A percentile compares a stretch with the other conserved stretches of the same genome.
Evolutionary conservation across 768 basidiomycete species (phyloP).

Genomic region (Pulveroboletus frians): DNA sequence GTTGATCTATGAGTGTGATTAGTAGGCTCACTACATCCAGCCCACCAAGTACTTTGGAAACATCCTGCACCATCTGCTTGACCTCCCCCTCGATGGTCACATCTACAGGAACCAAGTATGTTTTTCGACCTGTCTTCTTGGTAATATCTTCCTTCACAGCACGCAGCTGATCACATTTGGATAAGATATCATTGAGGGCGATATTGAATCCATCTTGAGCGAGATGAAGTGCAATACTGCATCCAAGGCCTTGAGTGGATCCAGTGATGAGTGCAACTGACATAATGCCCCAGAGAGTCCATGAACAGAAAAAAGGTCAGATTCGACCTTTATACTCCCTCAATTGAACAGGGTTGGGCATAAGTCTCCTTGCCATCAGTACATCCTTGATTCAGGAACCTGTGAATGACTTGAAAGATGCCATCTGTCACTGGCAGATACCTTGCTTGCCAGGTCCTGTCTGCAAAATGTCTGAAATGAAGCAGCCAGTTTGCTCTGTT

Average conservation of each 20-base stretch:
- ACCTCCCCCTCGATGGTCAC: constrained; percentile 6
- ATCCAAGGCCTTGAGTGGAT: constrained; percentile 29
- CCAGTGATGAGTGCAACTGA: constrained; percentile 28
- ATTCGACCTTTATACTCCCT: no score
- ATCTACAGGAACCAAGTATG: constrained; percentile 13
- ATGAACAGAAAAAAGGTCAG: no score
- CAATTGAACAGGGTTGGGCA: no score
- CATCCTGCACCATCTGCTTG: constrained; percentile 3
- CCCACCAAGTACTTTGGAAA: constrained; percentile 1
- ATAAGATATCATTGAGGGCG: constrained; percentile 25
- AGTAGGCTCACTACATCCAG: constrained; percentile 5
- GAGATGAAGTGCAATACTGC: constrained; percentile 14
- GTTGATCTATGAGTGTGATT: no score
- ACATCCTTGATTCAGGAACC: no score
- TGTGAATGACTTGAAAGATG: no score
- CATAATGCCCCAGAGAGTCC: no score
- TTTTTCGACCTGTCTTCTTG: constrained; percentile 9
- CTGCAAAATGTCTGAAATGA: no score
- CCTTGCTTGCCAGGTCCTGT: no score
- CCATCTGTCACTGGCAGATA: no score
- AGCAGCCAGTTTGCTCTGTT: no score
- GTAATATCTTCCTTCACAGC: constrained; percentile 11
- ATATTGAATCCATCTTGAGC: constrained; percentile 25
- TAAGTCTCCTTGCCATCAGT: no score
- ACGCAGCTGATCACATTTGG: constrained; percentile 10